Percentiles rank a stretch among this genome's conserved stretches.
phyloP scores from a whole-genome alignment of 2,329 filamentous ascomycete species.

The Keithomyces neogunnii region DNA sequence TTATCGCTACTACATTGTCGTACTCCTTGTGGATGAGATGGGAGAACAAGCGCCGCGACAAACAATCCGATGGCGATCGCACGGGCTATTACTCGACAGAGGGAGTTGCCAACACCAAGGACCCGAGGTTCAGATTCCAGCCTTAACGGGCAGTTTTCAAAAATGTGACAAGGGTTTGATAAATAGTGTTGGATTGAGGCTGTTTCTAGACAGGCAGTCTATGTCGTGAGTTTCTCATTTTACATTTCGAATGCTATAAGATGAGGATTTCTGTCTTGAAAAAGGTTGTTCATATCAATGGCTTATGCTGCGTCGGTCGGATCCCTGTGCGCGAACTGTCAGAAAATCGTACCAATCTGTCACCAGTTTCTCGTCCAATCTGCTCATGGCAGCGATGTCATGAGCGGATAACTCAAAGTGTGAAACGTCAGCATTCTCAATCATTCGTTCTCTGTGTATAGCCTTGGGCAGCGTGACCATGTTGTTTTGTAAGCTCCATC shows the following conservation, averaged over 20 bases:
- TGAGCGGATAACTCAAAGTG: slow-evolving; percentile 50
- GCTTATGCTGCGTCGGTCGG: slow-evolving; percentile 4
- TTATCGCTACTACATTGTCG: neutral
- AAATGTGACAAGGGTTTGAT: too few relatives aligned
- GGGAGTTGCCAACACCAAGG: too few relatives aligned
- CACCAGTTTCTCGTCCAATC: slow-evolving; percentile 62
- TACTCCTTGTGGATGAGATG: slow-evolving; percentile 7
- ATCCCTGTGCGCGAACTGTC: slow-evolving; percentile 8
- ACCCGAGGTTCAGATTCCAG: too few relatives aligned
- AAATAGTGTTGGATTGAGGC: too few relatives aligned
- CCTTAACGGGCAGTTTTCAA: too few relatives aligned
- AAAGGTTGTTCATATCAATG: too few relatives aligned
- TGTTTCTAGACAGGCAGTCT: too few relatives aligned
- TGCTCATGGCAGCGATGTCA: slow-evolving; percentile 57
- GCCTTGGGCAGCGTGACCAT: slow-evolving; percentile 71
- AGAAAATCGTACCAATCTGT: slow-evolving; percentile 47
- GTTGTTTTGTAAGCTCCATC: slow-evolving; percentile 70
- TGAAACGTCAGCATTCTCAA: slow-evolving; percentile 55
- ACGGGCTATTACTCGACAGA: too few relatives aligned
- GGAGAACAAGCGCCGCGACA: slow-evolving; percentile 3
- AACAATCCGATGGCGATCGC: neutral
- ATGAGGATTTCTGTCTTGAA: too few relatives aligned
- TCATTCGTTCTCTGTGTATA: slow-evolving; percentile 49
- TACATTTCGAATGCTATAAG: too few relatives aligned
- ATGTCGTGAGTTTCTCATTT: too few relatives aligned